Evolutionary conservation across 768 basidiomycete genomes (phyloP), one percentile per base, ranked within the genome.

Genomic region (Phanerodontia chrysosporium): DNA sequence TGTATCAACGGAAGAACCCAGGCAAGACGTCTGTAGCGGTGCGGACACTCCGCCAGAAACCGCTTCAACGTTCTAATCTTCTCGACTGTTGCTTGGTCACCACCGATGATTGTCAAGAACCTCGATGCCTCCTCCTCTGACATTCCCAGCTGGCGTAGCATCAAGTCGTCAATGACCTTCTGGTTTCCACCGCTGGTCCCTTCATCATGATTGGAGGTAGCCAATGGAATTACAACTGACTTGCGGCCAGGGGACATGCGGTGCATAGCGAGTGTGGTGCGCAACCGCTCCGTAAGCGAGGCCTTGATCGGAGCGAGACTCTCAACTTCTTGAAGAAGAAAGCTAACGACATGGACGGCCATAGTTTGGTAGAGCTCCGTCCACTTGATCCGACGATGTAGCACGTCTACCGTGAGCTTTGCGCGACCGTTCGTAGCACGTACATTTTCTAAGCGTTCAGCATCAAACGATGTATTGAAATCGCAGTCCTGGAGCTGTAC

Each of bases 401-500:
- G 49, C 8, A 51, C 30, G 14, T 49, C 21, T 12, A 39, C 46
- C 14, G 7, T 51, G 12, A 58, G 56, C 4, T 14, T 22, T 21
- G 18, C 16, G 2, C 49, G 48, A 3, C 25, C 18, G 21, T 28
- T 21, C 27, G 12, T 14, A 2, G 48, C 48, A 5, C 36, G 49
- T 10, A 49, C 57, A 12, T 51, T 6, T n/a, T 29, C 12, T 3
- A 59, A 29, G 5, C 25, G 9, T 12, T 52, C 5, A 27, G 51
- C 6, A 16, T 58, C 46, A 22, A 58, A 51, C 21, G 57, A 51
- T 21, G 29, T 32, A 10, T 51, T 36, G 7, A 35, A 7, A 44
- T 59, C 57, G 36, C 59, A 49, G 24, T 63, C 60, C 35, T 65
- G 56, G 18, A 68, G 62, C 30, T 49, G 45, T 25, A 67, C 44